phyloP scores from a whole-genome alignment of 441 rosid genomes.

The Syzygium malaccense region DNA sequence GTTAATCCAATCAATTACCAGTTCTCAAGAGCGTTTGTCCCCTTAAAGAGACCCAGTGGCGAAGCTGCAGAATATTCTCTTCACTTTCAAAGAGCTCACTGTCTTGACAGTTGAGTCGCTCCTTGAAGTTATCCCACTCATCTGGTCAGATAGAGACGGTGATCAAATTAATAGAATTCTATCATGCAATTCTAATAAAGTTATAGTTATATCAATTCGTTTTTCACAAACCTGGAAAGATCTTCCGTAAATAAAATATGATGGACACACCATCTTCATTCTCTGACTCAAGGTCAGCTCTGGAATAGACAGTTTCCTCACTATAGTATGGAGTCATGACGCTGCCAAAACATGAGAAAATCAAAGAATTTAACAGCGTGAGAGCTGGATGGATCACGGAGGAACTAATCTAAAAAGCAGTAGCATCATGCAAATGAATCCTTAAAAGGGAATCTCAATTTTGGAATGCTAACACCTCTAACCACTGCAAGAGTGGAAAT shows the following conservation, averaged over 20 bases:
- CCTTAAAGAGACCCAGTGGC: slow-evolving; percentile 97
- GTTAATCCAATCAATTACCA: slow-evolving; percentile 40
- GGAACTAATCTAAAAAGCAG: not conserved
- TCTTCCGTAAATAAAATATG: slow-evolving; percentile 92
- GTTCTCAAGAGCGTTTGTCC: slow-evolving; percentile 97
- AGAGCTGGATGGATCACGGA: not conserved
- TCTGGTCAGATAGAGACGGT: slow-evolving; percentile 24
- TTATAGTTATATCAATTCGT: slow-evolving; percentile 1
- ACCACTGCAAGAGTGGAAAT: not conserved
- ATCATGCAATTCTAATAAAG: not conserved
- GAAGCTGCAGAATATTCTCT: slow-evolving; percentile 88
- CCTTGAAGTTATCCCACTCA: slow-evolving; percentile 98
- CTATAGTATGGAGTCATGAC: slow-evolving; percentile 97
- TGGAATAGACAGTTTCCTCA: slow-evolving; percentile 95
- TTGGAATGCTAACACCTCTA: not conserved
- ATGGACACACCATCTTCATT: slow-evolving; percentile 97
- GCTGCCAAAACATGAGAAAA: slow-evolving; percentile 28
- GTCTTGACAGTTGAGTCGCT: slow-evolving; percentile 71
- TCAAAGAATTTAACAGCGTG: not conserved
- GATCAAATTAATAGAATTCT: not conserved
- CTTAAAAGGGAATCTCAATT: not conserved
- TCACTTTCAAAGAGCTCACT: slow-evolving; percentile 74
- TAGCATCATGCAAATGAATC: not conserved
- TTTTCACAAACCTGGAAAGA: slow-evolving; percentile 64
- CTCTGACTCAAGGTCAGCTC: slow-evolving; percentile 88